These are phyloP conservation scores for Solanum dulcamara DNA, from an alignment of 257 asterid species.

Conservation along the genomic window DNA sequence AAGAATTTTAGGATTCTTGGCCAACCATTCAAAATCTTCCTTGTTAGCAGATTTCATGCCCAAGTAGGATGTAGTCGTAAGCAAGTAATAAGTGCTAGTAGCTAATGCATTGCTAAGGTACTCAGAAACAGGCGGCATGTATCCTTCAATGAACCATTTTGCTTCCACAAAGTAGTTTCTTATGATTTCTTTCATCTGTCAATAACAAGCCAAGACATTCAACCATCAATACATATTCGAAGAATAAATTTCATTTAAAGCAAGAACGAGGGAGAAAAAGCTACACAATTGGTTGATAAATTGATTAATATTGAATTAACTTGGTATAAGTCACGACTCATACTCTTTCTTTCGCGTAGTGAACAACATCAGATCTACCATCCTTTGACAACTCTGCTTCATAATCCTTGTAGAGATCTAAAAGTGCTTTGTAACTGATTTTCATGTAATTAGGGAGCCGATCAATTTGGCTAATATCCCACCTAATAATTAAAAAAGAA, in stretches of 20 bases:
- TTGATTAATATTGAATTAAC: background rate
- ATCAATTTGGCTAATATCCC: background rate
- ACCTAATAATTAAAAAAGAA: background rate
- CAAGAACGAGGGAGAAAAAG: background rate
- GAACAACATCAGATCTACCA: background rate
- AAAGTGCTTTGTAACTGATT: background rate
- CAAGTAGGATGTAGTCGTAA: constrained; percentile 20
- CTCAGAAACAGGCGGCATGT: constrained; percentile 2
- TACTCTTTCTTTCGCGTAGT: background rate
- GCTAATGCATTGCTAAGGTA: background rate
- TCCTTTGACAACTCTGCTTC: background rate
- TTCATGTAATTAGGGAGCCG: background rate
- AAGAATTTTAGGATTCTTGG: background rate
- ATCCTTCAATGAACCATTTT: constrained; percentile 10
- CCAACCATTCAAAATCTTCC: background rate
- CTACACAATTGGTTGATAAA: background rate
- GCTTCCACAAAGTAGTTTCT: background rate
- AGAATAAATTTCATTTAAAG: background rate
- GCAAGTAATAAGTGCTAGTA: constrained; percentile 2
- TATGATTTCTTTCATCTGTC: background rate
- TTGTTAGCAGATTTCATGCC: constrained; percentile 8
- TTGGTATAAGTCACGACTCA: background rate
- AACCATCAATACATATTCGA: constrained; percentile 15
- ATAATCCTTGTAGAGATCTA: background rate
- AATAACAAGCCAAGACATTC: background rate